Evolutionary conservation across 108 stramenopile genomes (phyloP).

Genomic region (Nitzschia sp.): DNA sequence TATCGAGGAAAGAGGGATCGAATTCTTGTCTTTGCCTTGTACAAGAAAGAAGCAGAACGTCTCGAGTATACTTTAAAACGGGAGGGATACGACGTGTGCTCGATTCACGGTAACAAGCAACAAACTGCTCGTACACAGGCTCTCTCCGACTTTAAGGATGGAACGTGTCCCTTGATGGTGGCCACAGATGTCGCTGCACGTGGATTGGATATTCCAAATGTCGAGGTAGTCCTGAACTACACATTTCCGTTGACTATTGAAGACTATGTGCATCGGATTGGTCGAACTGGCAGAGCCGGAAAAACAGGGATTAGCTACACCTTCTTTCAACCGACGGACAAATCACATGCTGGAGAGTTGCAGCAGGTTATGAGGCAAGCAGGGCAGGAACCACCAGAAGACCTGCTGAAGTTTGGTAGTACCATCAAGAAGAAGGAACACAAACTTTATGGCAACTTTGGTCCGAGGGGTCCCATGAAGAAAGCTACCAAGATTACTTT

Average conservation of each 20-base stretch:
- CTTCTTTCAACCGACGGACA: conserved; percentile 95
- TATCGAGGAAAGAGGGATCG: conserved; percentile 75
- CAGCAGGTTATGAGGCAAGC: conserved; percentile 97
- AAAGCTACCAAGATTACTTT: conserved; percentile 52
- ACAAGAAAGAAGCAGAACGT: conserved; percentile 97
- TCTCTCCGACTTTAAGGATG: conserved; percentile 89
- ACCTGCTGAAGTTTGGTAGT: conserved; percentile 93
- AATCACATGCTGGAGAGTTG: conserved; percentile 94
- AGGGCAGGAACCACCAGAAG: conserved; percentile 89
- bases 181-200: conserved; percentile 97
- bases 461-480: conserved; percentile 80
- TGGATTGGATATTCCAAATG: conserved; percentile 97
- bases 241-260: conserved; percentile 97
- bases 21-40: conserved; percentile 93
- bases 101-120: conserved; percentile 97
- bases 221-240: conserved; percentile 96
- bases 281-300: conserved; percentile 97
- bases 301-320: conserved; percentile 95
- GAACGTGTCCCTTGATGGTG: conserved; percentile 86
- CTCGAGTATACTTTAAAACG: conserved; percentile 80
- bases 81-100: conserved; percentile 75
- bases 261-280: conserved; percentile 96
- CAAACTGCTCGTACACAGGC: conserved; percentile 91
- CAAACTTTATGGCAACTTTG: conserved; percentile 97
- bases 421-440: conserved; percentile 99